These are phyloP conservation scores for Entomortierella beljakovae DNA, from an alignment of 192 early-diverging fungal species.

Conservation along the genomic window DNA sequence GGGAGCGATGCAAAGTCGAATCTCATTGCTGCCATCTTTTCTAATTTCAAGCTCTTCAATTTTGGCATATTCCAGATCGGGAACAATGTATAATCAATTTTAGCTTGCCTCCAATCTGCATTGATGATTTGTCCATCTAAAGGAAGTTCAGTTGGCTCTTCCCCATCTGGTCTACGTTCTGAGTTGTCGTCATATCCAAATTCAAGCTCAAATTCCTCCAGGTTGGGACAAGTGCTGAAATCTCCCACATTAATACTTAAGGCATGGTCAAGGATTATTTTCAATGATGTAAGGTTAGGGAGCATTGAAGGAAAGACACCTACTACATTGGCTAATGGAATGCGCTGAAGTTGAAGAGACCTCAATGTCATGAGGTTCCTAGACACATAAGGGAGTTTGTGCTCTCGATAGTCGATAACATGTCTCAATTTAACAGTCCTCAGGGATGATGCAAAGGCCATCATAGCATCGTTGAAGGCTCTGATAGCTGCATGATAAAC, in stretches of 20 bases:
- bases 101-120: not conserved
- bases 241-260: not conserved
- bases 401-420: not conserved
- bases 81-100: not conserved
- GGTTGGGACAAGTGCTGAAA: slow-evolving; percentile 11
- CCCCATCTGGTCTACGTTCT: not conserved
- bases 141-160: not conserved
- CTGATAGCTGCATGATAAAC: not conserved
- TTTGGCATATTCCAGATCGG: slow-evolving; percentile 7
- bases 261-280: not conserved
- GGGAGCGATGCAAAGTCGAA: slow-evolving; percentile 32
- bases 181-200: not conserved
- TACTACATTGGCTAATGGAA: not conserved
- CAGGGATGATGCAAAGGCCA: slow-evolving; percentile 9
- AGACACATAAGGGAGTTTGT: not conserved
- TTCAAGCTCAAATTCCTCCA: not conserved
- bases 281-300: not conserved
- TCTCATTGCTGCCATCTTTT: slow-evolving; percentile 1
- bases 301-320: not conserved
- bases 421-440: not conserved
- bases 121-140: not conserved
- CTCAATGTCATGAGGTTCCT: not conserved
- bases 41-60: not conserved
- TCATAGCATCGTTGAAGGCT: slow-evolving; percentile 11
- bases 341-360: not conserved